phyloP scores from a whole-genome alignment of 768 basidiomycete species.

The Sarcomyxa edulis region DNA sequence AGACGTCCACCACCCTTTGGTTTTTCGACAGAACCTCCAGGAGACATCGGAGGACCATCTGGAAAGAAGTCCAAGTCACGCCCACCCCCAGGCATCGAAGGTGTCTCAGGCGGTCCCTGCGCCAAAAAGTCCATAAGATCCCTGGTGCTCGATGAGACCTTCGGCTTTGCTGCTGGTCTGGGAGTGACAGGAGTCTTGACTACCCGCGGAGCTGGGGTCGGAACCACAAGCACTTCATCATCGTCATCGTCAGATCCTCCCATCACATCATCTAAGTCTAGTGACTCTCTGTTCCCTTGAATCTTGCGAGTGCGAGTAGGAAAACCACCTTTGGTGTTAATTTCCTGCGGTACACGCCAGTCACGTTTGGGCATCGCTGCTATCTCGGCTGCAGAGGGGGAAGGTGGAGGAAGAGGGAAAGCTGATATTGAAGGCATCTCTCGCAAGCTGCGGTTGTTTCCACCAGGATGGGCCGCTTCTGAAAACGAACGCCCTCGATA shows the following conservation, averaged over 20 bases:
- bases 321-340: slow-evolving; percentile 26
- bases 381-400: slow-evolving; percentile 17
- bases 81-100: slow-evolving; percentile 38
- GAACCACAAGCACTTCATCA: slow-evolving; percentile 6
- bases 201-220: slow-evolving; percentile 10
- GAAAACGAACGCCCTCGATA: no score
- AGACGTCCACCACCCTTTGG: slow-evolving; percentile 53
- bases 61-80: slow-evolving; percentile 53
- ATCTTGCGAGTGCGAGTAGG: slow-evolving; percentile 48
- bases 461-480: no score
- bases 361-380: slow-evolving; percentile 23
- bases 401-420: slow-evolving; percentile 21
- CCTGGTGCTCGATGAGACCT: slow-evolving; percentile 39
- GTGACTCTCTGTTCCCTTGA: slow-evolving; percentile 56
- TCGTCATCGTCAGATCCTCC: slow-evolving; percentile 62
- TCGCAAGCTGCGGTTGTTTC: no score
- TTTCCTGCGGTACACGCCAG: slow-evolving; percentile 14
- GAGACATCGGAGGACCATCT: slow-evolving; percentile 47
- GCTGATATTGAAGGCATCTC: no score
- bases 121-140: slow-evolving; percentile 55
- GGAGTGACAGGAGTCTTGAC: slow-evolving; percentile 16
- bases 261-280: slow-evolving; percentile 76
- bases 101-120: slow-evolving; percentile 46
- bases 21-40: slow-evolving; percentile 28
- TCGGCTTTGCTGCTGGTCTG: slow-evolving; percentile 14